Conservation (phyloP, 352 stramenopile genomes). For the Peronospora tabacina region DNA sequence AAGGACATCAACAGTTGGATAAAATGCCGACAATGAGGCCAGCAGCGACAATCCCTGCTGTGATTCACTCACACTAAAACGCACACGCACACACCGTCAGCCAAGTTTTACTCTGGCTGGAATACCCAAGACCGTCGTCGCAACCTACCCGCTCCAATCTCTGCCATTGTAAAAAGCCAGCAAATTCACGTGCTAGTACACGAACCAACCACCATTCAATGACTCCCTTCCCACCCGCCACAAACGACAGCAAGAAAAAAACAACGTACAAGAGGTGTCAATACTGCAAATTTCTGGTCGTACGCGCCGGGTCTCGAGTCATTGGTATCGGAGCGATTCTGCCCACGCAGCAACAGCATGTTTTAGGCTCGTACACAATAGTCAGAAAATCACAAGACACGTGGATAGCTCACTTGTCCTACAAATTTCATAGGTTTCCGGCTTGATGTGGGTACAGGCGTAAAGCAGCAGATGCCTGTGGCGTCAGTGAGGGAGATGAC, state of each 20-base stretch:
- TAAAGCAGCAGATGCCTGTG: constrained; percentile 72
- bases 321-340: constrained; percentile 48
- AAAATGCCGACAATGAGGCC: constrained; percentile 69
- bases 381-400: neutral
- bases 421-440: constrained; percentile 61
- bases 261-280: constrained; percentile 52
- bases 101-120: neutral
- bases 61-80: constrained; percentile 54
- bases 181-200: constrained; percentile 55
- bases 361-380: neutral
- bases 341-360: neutral
- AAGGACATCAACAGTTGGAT: constrained; percentile 57
- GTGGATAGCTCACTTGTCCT: constrained; percentile 7
- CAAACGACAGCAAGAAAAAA: neutral
- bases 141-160: constrained; percentile 50
- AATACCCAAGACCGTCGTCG: neutral
- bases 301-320: constrained; percentile 44
- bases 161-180: constrained; percentile 67
- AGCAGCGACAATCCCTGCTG: constrained; percentile 74
- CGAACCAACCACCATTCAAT: neutral
- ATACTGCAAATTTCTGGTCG: constrained; percentile 71
- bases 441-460: constrained; percentile 27
- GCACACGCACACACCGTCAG: neutral
- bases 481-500: constrained; percentile 64
- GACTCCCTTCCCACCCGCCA: neutral